A percentile compares a stretch with the other conserved stretches of the same genome.
phyloP scores from a whole-genome alignment of 148 eudicot species.

The Fagopyrum homotropicum region DNA sequence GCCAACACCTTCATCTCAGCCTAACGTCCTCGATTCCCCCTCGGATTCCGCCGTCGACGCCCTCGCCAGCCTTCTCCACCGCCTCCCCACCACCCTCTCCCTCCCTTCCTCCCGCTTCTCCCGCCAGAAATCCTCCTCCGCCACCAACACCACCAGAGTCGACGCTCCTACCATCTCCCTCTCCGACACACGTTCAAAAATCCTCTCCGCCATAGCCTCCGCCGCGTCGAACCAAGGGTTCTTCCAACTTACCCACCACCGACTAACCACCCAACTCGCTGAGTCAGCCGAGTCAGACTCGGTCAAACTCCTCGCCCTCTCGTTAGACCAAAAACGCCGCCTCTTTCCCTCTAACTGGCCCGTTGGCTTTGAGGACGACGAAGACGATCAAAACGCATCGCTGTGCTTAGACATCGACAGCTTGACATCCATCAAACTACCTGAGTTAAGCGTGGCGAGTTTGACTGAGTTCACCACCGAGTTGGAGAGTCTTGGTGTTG shows the following conservation, averaged over 20 bases:
- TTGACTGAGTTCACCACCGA: constrained; percentile 43
- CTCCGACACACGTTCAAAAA: constrained; percentile 18
- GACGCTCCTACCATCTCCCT: constrained; percentile 28
- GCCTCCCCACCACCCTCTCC: constrained; percentile 69
- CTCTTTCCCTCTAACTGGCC: constrained; percentile 55
- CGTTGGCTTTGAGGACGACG: constrained; percentile 35
- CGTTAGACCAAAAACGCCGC: constrained; percentile 23
- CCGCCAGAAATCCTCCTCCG: constrained; percentile 30
- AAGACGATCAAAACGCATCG: constrained; percentile 30
- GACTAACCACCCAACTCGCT: constrained; percentile 43
- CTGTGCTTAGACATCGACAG: constrained; percentile 40
- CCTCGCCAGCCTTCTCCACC: constrained; percentile 54
- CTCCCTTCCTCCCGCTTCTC: constrained; percentile 46
- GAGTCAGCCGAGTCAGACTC: constrained; percentile 51
- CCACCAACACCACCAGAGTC: constrained; percentile 20
- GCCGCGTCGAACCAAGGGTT: constrained; percentile 38
- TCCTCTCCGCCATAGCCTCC: constrained; percentile 20
- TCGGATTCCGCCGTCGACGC: constrained; percentile 30
- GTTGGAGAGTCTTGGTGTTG: constrained; percentile 55
- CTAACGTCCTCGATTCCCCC: constrained; percentile 20
- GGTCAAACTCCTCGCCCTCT: constrained; percentile 36
- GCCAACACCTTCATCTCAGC: constrained; percentile 56
- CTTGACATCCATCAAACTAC: constrained; percentile 17
- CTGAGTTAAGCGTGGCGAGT: constrained; percentile 24
- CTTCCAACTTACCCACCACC: constrained; percentile 60